These are phyloP conservation scores for Boletus reticuloceps DNA, from an alignment of 768 basidiomycete genomes.

Conservation along the genomic window DNA sequence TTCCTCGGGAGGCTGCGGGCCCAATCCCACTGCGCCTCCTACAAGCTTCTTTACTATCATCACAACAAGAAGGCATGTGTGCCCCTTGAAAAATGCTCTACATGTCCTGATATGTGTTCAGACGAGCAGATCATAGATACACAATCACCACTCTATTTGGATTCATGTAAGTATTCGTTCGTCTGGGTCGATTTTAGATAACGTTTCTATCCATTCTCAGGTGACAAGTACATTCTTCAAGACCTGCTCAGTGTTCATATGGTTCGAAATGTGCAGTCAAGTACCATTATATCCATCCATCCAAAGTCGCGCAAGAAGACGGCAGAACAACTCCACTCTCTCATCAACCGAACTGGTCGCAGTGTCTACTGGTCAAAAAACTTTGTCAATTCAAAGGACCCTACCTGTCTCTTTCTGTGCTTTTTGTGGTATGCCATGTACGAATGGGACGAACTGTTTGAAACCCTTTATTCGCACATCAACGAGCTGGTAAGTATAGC, in stretches of 20 bases:
- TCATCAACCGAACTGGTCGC: constrained; percentile 28
- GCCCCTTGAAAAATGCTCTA: neutral
- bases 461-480: constrained; percentile 49
- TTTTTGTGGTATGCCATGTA: constrained; percentile 61
- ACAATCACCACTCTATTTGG: constrained; percentile 43
- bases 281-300: constrained; percentile 31
- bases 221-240: constrained; percentile 25
- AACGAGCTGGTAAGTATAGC: constrained; percentile 43
- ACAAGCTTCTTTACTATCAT: neutral
- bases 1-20: constrained; percentile 13
- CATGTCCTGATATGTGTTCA: constrained; percentile 6
- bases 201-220: constrained; percentile 9
- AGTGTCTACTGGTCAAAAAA: constrained; percentile 35
- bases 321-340: constrained; percentile 25
- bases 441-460: constrained; percentile 60
- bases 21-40: neutral
- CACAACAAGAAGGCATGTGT: constrained; percentile 7
- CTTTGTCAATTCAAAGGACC: constrained; percentile 36
- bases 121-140: constrained; percentile 45
- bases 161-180: constrained; percentile 26
- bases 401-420: constrained; percentile 53
- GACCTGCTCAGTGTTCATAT: constrained; percentile 57
- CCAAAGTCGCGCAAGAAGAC: constrained; percentile 19
- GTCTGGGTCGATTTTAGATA: neutral
- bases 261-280: constrained; percentile 32